phyloP scores from a whole-genome alignment of 2,329 filamentous ascomycete genomes.

The Ramularia endophylla region DNA sequence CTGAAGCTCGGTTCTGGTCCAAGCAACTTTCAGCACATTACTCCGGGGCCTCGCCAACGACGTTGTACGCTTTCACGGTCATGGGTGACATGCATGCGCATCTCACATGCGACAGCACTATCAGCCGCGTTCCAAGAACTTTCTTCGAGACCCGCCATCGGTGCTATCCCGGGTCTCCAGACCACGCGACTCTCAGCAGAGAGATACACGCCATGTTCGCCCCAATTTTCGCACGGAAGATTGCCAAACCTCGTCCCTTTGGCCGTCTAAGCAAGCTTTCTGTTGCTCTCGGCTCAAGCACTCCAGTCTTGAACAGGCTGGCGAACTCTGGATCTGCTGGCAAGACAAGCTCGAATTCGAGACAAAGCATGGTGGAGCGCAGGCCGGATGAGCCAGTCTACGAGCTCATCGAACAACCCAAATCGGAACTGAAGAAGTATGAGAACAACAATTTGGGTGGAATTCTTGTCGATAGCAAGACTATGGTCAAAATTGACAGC shows the following conservation, averaged over 20 bases:
- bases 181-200: slow-evolving; percentile 40
- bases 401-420: slow-evolving; percentile 19
- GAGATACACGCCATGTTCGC: slow-evolving; percentile 44
- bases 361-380: slow-evolving; percentile 10
- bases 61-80: slow-evolving; percentile 40
- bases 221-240: slow-evolving; percentile 29
- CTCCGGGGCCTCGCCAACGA: slow-evolving; percentile 24
- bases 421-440: slow-evolving; percentile 10
- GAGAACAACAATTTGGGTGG: slow-evolving; percentile 27
- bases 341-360: slow-evolving; percentile 4
- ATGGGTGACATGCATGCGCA: slow-evolving; percentile 28
- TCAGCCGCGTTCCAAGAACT: slow-evolving; percentile 36
- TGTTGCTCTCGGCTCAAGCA: slow-evolving; percentile 3
- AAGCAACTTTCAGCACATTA: slow-evolving; percentile 34
- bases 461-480: slow-evolving; percentile 33
- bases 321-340: slow-evolving; percentile 4
- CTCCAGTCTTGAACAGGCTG: slow-evolving; percentile 5
- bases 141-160: slow-evolving; percentile 42
- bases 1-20: slow-evolving; percentile 39
- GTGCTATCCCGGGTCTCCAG: slow-evolving; percentile 39
- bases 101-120: slow-evolving; percentile 21
- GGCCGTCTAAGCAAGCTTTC: slow-evolving; percentile 9
- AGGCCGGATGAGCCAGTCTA: slow-evolving; percentile 26
- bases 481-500: slow-evolving; percentile 27
- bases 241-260: slow-evolving; percentile 9